Percentiles rank a stretch among this genome's conserved stretches.
phyloP scores from a whole-genome alignment of 495 filamentous ascomycete species.

The Sporormia fimetaria region DNA sequence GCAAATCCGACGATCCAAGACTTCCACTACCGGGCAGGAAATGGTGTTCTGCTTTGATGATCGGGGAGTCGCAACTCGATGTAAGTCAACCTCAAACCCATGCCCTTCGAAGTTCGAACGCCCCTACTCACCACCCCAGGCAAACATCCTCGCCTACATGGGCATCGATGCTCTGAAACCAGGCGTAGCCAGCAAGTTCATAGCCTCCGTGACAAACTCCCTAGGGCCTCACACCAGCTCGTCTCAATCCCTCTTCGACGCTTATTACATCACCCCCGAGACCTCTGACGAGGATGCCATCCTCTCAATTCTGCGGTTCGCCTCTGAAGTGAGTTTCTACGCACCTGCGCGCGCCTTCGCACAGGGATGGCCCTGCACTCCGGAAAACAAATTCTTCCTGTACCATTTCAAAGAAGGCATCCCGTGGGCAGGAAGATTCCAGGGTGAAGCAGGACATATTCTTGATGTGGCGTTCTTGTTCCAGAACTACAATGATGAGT shows the following conservation, averaged over 20 bases:
- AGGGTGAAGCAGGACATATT: constrained; percentile 37
- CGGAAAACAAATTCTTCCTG: constrained; percentile 30
- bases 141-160: constrained; percentile 18
- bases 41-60: constrained; percentile 27
- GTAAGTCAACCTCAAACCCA: constrained; percentile 4
- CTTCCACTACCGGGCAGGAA: constrained; percentile 19
- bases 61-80: constrained; percentile 19
- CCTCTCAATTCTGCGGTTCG: constrained; percentile 16
- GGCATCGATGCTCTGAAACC: constrained; percentile 14
- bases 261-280: constrained; percentile 12
- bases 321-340: constrained; percentile 21
- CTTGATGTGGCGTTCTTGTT: constrained; percentile 40
- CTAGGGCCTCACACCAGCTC: constrained; percentile 8
- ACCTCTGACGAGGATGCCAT: constrained; percentile 16
- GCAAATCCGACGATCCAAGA: constrained; percentile 16
- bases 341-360: constrained; percentile 19
- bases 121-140: constrained; percentile 4
- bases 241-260: constrained; percentile 4
- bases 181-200: constrained; percentile 23
- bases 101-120: neutral
- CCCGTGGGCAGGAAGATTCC: constrained; percentile 40
- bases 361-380: constrained; percentile 15
- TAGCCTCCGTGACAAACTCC: constrained; percentile 19
- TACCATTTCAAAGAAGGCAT: constrained; percentile 43
- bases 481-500: constrained; percentile 37